Percentiles rank a stretch among this genome's conserved stretches.
phyloP scores from a whole-genome alignment of 768 basidiomycete genomes.

The Tephrocybe sp. region DNA sequence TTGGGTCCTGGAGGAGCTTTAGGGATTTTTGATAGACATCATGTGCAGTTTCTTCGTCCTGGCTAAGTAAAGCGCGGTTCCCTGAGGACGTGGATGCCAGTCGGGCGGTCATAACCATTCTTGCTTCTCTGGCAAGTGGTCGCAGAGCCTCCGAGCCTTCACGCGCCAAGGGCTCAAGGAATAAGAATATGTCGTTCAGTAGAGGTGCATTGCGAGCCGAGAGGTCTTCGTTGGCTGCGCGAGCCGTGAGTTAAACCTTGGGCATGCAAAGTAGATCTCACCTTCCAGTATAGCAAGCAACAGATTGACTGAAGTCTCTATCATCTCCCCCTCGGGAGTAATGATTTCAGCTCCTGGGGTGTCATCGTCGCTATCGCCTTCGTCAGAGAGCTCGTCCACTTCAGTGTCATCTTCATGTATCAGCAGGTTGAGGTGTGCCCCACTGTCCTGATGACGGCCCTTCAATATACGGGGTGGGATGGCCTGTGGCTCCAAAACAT shows the following conservation, averaged over 20 bases:
- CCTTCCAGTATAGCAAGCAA: slow-evolving; percentile 88
- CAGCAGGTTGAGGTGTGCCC: slow-evolving; percentile 25
- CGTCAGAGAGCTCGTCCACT: slow-evolving; percentile 40
- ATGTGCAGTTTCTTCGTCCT: slow-evolving; percentile 45
- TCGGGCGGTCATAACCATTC: slow-evolving; percentile 82
- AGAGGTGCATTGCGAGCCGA: slow-evolving; percentile 61
- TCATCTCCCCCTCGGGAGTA: slow-evolving; percentile 60
- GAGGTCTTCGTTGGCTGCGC: slow-evolving; percentile 54
- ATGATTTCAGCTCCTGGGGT: slow-evolving; percentile 38
- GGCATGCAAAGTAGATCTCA: slow-evolving; percentile 24
- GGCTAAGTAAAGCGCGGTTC: slow-evolving; percentile 19
- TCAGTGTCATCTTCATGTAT: slow-evolving; percentile 33
- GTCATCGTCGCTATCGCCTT: slow-evolving; percentile 59
- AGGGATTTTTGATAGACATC: slow-evolving; percentile 85
- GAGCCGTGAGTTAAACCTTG: background rate
- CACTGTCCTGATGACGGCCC: background rate
- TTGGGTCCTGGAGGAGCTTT: slow-evolving; percentile 85
- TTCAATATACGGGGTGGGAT: slow-evolving; percentile 27
- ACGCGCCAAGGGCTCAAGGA: slow-evolving; percentile 58
- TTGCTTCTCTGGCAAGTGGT: slow-evolving; percentile 71
- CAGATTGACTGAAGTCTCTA: slow-evolving; percentile 75
- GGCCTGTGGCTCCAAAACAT: slow-evolving; percentile 57
- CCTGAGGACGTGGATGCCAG: slow-evolving; percentile 57
- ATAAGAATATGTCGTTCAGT: slow-evolving; percentile 68
- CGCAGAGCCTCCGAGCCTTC: slow-evolving; percentile 48